Evolutionary conservation across 495 filamentous ascomycete genomes (phyloP).

Genomic region (Daldinia vernicosa): DNA sequence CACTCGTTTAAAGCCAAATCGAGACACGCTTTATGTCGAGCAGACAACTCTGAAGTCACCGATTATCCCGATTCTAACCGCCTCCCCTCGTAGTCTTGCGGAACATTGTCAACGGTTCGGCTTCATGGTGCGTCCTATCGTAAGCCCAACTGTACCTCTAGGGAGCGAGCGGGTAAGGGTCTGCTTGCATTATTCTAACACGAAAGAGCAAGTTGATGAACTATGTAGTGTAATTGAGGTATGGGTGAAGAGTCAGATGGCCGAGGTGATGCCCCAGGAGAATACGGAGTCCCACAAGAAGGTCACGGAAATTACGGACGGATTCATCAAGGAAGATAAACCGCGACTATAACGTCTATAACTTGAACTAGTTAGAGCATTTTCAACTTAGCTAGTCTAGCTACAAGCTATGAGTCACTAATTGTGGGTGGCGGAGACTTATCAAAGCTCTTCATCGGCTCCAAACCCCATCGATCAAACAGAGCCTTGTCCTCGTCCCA

Average conservation of each 20-base stretch:
- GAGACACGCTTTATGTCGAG: conserved; percentile 39
- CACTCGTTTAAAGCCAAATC: conserved; percentile 13
- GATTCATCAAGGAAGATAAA: conserved; percentile 20
- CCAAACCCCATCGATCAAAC: conserved; percentile 80
- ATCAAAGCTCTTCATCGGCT: conserved; percentile 61
- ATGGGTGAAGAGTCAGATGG: conserved; percentile 48
- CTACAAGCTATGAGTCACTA: background rate
- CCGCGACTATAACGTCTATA: conserved; percentile 17
- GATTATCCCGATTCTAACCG: conserved; percentile 55
- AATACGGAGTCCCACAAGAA: background rate
- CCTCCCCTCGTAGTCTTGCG: conserved; percentile 59
- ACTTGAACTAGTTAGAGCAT: conserved; percentile 1
- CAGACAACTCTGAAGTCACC: conserved; percentile 45
- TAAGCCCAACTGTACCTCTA: conserved; percentile 64
- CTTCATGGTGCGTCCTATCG: conserved; percentile 63
- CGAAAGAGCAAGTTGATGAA: conserved; percentile 52
- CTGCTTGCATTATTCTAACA: conserved; percentile 65
- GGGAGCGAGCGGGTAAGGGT: conserved; percentile 62
- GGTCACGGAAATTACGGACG: background rate
- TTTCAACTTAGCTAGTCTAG: background rate
- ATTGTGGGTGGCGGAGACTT: conserved; percentile 35
- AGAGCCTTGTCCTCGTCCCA: conserved; percentile 85
- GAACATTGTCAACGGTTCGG: conserved; percentile 58
- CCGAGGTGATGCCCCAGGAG: background rate
- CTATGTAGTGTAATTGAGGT: conserved; percentile 52